These are phyloP conservation scores for Populus deltoides DNA, from an alignment of 345 rosid species.

Conservation along the genomic window DNA sequence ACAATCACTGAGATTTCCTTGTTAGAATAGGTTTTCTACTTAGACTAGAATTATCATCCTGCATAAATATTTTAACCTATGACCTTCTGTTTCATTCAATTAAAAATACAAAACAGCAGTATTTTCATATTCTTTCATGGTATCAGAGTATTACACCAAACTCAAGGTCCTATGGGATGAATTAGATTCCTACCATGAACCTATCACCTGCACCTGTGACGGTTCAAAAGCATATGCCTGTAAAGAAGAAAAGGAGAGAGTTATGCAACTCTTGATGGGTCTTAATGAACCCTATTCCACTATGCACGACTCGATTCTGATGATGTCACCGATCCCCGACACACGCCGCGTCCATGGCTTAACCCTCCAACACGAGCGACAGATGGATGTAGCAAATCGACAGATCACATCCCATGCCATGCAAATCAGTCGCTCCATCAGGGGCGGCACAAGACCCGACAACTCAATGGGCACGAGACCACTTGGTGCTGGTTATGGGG, in stretches of 20 bases:
- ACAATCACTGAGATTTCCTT: too few species aligned
- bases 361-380: background rate
- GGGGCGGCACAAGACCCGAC: too few species aligned
- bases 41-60: too few species aligned
- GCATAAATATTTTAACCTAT: too few species aligned
- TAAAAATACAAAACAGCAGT: too few species aligned
- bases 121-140: too few species aligned
- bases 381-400: background rate
- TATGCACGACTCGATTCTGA: background rate
- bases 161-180: slow-evolving; percentile 4
- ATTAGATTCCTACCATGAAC: background rate
- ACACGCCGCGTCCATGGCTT: background rate
- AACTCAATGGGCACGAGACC: too few species aligned
- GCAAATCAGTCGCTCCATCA: background rate
- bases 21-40: too few species aligned
- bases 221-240: too few species aligned
- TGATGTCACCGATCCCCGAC: background rate
- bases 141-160: background rate
- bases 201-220: background rate
- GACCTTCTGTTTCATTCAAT: too few species aligned
- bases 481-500: too few species aligned
- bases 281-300: background rate
- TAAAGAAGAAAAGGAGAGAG: background rate
- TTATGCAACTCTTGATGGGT: slow-evolving; percentile 11
- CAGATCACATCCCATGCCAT: background rate